Evolutionary conservation across 345 rosid genomes (phyloP), one percentile per base, ranked within the genome.

Genomic region (Trapa bicornis): DNA sequence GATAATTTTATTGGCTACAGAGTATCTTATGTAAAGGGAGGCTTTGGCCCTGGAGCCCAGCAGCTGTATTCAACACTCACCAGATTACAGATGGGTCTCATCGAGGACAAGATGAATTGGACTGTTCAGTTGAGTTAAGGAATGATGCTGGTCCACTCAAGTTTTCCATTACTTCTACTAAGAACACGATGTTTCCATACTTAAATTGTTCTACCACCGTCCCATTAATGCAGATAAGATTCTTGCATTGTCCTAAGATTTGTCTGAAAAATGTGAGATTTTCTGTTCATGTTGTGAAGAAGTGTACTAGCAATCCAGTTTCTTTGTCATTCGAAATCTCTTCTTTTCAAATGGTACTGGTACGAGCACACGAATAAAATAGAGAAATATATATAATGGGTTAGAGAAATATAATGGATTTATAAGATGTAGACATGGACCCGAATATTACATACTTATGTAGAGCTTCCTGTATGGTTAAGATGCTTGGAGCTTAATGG

Each of bases 21-120:
- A 83, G 84, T 81, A 41, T 57, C 87, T 29, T 94, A 91, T 17
- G 88, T 79, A 47, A 77, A 77, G 65, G 88, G 81, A 16, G 87
- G 88, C 68, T 85, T 91, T 5, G 97, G 99, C 67, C 78, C 72
- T 0, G 86, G 87, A 14, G 74, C 95, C 1, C 71, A 86, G 73
- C 77, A 81, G 69, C 82, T 94, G 41, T 89, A 86, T 71, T 80
- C 85, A 1, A 81, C 70, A 68, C 89, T 94, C 63, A 89, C 99
- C 42, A 81, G 83, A 67, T 84, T 91, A 43, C 99, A 91, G 80
- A 91, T 94, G 99, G 97, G 97, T 66, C 88, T 88, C 33, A 75
- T 39, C 33, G 92, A 86, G 32, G 96, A 94, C 84, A 77, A 75
- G 76, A 85, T 91, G 99, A 82, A 82, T 15, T 94, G 99, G 99